Evolutionary conservation across 352 stramenopile genomes (phyloP), one percentile per base, ranked within the genome.

Genomic region (Synura sp.): DNA sequence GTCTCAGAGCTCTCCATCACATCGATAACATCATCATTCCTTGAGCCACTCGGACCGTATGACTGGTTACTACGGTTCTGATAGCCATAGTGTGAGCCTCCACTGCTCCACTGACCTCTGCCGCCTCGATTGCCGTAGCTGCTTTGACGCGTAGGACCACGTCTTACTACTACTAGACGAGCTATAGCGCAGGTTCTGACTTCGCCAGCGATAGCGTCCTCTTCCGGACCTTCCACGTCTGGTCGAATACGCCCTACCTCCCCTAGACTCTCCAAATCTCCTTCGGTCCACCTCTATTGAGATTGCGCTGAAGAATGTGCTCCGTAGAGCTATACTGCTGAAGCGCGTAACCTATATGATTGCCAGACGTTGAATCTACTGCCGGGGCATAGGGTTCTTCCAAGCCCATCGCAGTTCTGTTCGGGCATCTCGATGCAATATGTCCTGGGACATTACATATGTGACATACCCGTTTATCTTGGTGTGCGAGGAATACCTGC

Each of bases 11-110:
- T 32, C 27, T 67, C n/a, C 53, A 27, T 22, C 53, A 67, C 53
- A 27, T 67, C 53, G 12, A 67, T 67, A 67, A 67, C 53, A 67
- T 33, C 57, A 71, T 71, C 3, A 71, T 71, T 36, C 15, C 57
- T 29, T 22, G 5, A 22, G 33, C 5, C 57, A 29, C 57, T 31
- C 7, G 5, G 57, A 41, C 57, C 57, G 25, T 25, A 7, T 36
- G 5, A 41, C 5, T 9, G 33, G 57, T 7, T 29, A 31, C 38
- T 71, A 25, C 25, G 5, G 57, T 31, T 7, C 57, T 71, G 5
- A 71, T 25, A 3, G 25, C 57, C n/a, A n/a, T n/a, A n/a, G 53
- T 67, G 53, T 27, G 53, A 67, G 53, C 53, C 53, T 67, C 53
- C 53, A 67, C 53, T 67, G 53, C 53, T 67, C 53, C 12, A 67